These are phyloP conservation scores for Zygosaccharomyces bailii DNA, from an alignment of 805 yeast species.

Conservation along the genomic window DNA sequence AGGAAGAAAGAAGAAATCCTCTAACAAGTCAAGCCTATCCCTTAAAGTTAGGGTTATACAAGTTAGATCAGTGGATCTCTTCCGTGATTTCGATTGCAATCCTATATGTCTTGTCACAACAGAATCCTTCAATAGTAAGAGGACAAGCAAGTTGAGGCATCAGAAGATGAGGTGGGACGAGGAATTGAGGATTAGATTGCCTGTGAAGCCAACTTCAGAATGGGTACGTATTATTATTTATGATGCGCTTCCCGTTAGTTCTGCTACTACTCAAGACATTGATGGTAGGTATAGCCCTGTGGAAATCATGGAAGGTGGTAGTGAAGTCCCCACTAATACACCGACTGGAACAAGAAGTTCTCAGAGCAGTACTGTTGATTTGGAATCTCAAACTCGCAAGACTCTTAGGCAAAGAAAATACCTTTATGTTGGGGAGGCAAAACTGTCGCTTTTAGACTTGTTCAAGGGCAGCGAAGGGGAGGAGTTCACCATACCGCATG, in stretches of 20 bases:
- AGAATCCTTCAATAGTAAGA: conserved; percentile 24
- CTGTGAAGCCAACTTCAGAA: conserved; percentile 28
- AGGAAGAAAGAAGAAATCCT: conserved; percentile 15
- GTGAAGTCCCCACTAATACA: neutral
- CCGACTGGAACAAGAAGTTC: neutral
- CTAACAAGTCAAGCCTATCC: conserved; percentile 16
- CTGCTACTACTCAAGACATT: conserved; percentile 6
- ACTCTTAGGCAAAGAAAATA: conserved; percentile 15
- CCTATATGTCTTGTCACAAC: conserved; percentile 32
- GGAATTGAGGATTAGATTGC: conserved; percentile 27
- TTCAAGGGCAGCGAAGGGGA: conserved; percentile 25
- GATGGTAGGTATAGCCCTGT: neutral
- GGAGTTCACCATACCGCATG: conserved; percentile 18
- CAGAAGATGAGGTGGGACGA: conserved; percentile 29
- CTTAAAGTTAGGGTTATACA: conserved; percentile 25
- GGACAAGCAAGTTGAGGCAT: conserved; percentile 25
- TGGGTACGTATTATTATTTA: conserved; percentile 30
- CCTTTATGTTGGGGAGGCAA: conserved; percentile 33
- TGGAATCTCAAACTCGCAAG: neutral
- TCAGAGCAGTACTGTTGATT: neutral
- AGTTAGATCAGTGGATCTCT: conserved; percentile 25
- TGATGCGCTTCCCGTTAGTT: conserved; percentile 25
- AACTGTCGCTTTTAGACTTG: conserved; percentile 28
- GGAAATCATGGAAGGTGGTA: conserved; percentile 2
- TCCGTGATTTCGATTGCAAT: conserved; percentile 28